Evolutionary conservation across 495 filamentous ascomycete genomes (phyloP).

Genomic region (Trichodelitschia bisporula): DNA sequence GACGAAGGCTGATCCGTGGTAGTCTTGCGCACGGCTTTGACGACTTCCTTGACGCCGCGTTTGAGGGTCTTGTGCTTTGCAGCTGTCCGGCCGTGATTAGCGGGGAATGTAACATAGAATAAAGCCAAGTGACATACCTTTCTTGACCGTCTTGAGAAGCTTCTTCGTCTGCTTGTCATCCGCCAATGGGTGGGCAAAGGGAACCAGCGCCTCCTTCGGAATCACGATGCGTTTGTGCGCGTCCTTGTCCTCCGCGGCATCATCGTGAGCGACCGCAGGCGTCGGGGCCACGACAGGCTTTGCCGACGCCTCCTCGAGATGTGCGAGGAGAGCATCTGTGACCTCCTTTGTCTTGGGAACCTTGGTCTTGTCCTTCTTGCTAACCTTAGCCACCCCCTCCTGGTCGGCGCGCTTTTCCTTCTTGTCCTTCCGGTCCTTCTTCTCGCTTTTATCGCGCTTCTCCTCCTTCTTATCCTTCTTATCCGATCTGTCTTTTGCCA

Average conservation of each 20-base stretch:
- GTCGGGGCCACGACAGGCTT: no score
- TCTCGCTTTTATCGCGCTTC: no score
- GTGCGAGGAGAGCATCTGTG: no score
- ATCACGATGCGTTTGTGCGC: no score
- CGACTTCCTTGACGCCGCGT: slow-evolving; percentile 94
- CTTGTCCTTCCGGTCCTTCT: slow-evolving; percentile 12
- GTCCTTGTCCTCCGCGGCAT: no score
- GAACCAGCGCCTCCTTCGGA: slow-evolving; percentile 59
- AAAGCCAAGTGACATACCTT: slow-evolving; percentile 35
- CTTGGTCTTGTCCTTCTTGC: no score
- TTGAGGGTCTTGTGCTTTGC: slow-evolving; percentile 82
- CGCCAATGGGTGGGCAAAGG: slow-evolving; percentile 79
- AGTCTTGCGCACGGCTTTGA: slow-evolving; percentile 87
- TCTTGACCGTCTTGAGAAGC: slow-evolving; percentile 77
- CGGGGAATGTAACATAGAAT: neutral
- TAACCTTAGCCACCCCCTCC: no score
- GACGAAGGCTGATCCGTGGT: slow-evolving; percentile 22
- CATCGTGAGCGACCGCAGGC: no score
- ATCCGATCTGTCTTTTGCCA: no score
- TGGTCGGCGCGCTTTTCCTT: slow-evolving; percentile 8
- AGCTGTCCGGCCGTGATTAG: slow-evolving; percentile 28
- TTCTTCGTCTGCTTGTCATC: slow-evolving; percentile 86
- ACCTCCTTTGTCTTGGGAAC: no score
- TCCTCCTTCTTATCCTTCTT: no score
- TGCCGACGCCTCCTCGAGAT: no score